Evolutionary conservation across 2,329 filamentous ascomycete genomes (phyloP).

Genomic region (Neonectria hederae): DNA sequence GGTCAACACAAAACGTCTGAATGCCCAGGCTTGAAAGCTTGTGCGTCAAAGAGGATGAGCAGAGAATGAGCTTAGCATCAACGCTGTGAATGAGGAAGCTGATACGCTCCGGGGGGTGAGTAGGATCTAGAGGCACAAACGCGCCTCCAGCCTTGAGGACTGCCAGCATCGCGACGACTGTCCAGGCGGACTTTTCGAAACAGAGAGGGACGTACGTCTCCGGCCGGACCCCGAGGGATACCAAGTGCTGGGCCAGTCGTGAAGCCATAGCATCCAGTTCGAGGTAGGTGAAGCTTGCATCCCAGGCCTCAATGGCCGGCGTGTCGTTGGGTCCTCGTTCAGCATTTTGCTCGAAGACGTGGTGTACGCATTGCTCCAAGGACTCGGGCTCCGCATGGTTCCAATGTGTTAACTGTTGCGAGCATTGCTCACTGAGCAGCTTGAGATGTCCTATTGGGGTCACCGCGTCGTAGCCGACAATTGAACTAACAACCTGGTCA

Average conservation of each 20-base stretch:
- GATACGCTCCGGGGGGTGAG: constrained; percentile 45
- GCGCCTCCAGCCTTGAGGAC: constrained; percentile 49
- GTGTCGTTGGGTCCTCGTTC: constrained; percentile 40
- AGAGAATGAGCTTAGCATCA: constrained; percentile 23
- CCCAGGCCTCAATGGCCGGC: constrained; percentile 56
- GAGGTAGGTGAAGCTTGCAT: constrained; percentile 49
- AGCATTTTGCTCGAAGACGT: constrained; percentile 51
- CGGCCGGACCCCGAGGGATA: constrained; percentile 42
- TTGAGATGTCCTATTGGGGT: constrained; percentile 33
- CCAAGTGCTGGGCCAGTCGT: constrained; percentile 49
- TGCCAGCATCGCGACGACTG: constrained; percentile 45
- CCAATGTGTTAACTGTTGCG: constrained; percentile 41
- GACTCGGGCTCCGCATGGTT: constrained; percentile 18
- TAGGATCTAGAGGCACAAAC: constrained; percentile 48
- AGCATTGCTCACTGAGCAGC: constrained; percentile 19
- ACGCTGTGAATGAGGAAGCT: constrained; percentile 25
- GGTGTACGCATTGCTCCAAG: constrained; percentile 49
- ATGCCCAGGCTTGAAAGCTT: not conserved
- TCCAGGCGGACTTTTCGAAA: constrained; percentile 52
- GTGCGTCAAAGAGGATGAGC: not conserved
- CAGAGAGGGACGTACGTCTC: constrained; percentile 46
- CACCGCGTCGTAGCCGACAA: not conserved
- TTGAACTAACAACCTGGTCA: constrained; percentile 27
- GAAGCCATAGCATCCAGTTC: constrained; percentile 43
- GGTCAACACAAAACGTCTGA: not conserved